These are phyloP conservation scores for Raddia distichophylla DNA, from an alignment of 176 grass and related monocot genomes.

Conservation along the genomic window DNA sequence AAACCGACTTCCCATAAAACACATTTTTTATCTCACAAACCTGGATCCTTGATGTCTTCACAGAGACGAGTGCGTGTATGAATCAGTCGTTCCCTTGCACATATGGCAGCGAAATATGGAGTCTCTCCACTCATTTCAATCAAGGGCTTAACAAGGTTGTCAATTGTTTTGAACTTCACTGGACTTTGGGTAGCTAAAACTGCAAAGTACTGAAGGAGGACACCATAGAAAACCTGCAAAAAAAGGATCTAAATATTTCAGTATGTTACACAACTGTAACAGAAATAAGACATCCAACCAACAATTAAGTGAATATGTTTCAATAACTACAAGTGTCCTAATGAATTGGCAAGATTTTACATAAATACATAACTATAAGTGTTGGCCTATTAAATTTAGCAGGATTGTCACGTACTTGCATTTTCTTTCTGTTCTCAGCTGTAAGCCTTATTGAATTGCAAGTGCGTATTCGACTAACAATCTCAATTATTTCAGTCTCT, in stretches of 20 bases:
- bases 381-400: neutral
- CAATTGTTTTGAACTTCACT: constrained; percentile 76
- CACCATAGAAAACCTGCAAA: constrained; percentile 90
- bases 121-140: constrained; percentile 94
- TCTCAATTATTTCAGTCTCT: constrained; percentile 80
- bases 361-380: constrained; percentile 1
- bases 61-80: constrained; percentile 63
- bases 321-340: neutral
- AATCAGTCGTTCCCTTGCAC: constrained; percentile 81
- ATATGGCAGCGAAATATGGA: constrained; percentile 96
- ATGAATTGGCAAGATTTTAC: constrained; percentile 18
- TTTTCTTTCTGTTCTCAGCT: constrained; percentile 88
- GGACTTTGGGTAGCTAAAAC: constrained; percentile 68
- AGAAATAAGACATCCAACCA: neutral
- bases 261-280: neutral
- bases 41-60: constrained; percentile 83
- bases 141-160: constrained; percentile 86
- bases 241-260: constrained; percentile 36
- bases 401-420: constrained; percentile 67
- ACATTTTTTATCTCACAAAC: constrained; percentile 46
- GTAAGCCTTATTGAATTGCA: constrained; percentile 94
- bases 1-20: constrained; percentile 41
- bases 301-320: neutral
- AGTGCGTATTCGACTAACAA: constrained; percentile 75
- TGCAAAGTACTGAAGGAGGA: constrained; percentile 94